Percentiles rank a stretch among this genome's conserved stretches.
Conservation (phyloP, 352 stramenopile genomes). For the Phytophthora fragariae region DNA sequence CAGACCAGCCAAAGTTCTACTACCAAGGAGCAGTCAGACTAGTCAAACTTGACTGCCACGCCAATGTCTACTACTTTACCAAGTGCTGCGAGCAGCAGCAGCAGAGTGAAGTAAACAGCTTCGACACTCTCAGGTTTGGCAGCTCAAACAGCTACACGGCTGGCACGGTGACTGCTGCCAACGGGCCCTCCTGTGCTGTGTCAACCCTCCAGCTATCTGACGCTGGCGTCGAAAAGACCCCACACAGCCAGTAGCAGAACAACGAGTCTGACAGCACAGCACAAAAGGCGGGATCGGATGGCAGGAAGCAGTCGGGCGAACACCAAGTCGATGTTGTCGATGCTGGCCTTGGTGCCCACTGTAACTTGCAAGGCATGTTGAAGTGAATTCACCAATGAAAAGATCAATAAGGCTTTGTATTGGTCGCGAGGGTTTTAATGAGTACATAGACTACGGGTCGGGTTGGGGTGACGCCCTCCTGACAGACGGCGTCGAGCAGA, state of each 20-base stretch:
- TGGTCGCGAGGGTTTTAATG: too few relatives aligned
- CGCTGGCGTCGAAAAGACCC: neutral
- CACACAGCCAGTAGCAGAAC: neutral
- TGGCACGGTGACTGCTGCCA: neutral
- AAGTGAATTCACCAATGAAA: too few relatives aligned
- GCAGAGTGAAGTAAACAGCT: neutral
- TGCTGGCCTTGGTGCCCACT: too few relatives aligned
- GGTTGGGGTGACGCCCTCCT: too few relatives aligned
- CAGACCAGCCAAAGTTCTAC: constrained; percentile 22
- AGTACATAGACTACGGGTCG: too few relatives aligned
- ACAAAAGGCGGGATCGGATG: neutral
- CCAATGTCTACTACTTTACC: neutral
- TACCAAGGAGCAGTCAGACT: neutral
- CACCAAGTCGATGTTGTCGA: neutral
- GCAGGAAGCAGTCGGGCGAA: neutral
- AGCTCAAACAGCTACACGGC: neutral
- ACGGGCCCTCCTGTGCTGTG: constrained; percentile 9
- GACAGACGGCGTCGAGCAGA: too few relatives aligned
- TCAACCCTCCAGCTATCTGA: neutral
- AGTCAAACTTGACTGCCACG: neutral
- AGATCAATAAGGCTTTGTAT: too few relatives aligned
- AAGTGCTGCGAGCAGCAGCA: constrained; percentile 4
- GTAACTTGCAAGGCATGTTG: too few relatives aligned
- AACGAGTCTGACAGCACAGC: neutral
- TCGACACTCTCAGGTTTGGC: neutral